phyloP scores from a whole-genome alignment of 352 stramenopile species.

The Globisporangium acanthophoron region DNA sequence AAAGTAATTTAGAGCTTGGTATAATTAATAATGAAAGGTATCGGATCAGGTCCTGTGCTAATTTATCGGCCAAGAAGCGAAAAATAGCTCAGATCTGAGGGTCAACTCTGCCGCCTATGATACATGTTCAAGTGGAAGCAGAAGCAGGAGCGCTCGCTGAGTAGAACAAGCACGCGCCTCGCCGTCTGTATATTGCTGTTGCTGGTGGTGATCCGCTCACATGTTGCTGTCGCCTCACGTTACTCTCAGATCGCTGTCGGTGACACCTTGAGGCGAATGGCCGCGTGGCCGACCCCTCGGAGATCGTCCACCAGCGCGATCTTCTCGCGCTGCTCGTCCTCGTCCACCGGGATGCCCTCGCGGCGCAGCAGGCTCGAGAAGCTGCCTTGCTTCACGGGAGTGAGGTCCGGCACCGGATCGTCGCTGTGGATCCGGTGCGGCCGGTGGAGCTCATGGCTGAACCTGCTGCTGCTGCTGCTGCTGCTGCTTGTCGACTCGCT shows the following conservation, averaged over 20 bases:
- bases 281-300: constrained; percentile 21
- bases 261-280: constrained; percentile 15
- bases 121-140: too few species aligned
- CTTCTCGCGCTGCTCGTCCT: constrained; percentile 31
- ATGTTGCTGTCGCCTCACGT: not conserved
- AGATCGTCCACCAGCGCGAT: constrained; percentile 30
- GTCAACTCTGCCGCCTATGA: too few species aligned
- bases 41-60: too few species aligned
- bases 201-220: not conserved
- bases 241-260: not conserved
- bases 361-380: constrained; percentile 39
- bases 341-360: constrained; percentile 42
- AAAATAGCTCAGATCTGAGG: too few species aligned
- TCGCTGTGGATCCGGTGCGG: not conserved
- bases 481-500: not conserved
- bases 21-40: too few species aligned
- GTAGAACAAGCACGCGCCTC: too few species aligned
- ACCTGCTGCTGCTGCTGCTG: not conserved
- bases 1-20: too few species aligned
- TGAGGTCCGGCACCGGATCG: constrained; percentile 23
- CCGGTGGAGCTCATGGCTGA: constrained; percentile 1
- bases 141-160: too few species aligned
- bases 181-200: not conserved
- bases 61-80: too few species aligned
- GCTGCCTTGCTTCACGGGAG: constrained; percentile 29